These are phyloP conservation scores for Nidularia pulvinata DNA, from an alignment of 768 basidiomycete species.

Conservation along the genomic window DNA sequence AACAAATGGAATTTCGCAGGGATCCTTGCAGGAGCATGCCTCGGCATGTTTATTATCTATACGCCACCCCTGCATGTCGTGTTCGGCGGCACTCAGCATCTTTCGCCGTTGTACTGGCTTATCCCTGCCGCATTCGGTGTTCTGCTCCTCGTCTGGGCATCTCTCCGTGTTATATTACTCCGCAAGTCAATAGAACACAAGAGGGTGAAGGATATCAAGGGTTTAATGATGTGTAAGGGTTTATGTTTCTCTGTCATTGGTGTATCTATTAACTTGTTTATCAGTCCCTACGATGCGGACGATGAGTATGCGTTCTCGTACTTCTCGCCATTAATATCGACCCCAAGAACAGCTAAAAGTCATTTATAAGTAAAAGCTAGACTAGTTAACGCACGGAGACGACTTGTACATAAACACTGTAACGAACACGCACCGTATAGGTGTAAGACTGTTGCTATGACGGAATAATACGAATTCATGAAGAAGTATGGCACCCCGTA, in stretches of 20 bases:
- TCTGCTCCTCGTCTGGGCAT: slow-evolving; percentile 56
- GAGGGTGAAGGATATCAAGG: slow-evolving; percentile 64
- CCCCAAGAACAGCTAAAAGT: no score
- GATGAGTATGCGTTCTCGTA: slow-evolving; percentile 55
- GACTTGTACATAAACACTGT: no score
- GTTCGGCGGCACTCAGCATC: slow-evolving; percentile 57
- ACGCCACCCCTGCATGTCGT: slow-evolving; percentile 70
- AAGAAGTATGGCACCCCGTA: slow-evolving; percentile 34
- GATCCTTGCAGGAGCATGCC: slow-evolving; percentile 57
- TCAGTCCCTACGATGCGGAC: slow-evolving; percentile 66
- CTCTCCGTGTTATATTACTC: slow-evolving; percentile 55
- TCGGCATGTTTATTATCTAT: slow-evolving; percentile 71
- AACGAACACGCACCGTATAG: no score
- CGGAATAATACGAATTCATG: not conserved
- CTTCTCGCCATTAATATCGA: slow-evolving; percentile 10
- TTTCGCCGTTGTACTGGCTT: slow-evolving; percentile 69
- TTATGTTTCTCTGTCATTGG: not conserved
- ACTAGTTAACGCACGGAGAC: no score
- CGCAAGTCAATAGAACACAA: slow-evolving; percentile 53
- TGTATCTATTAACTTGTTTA: slow-evolving; percentile 7
- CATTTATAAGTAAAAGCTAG: no score
- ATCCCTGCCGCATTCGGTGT: slow-evolving; percentile 62
- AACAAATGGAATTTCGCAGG: slow-evolving; percentile 69
- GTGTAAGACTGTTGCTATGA: no score
- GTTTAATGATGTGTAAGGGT: slow-evolving; percentile 70